phyloP scores from a whole-genome alignment of 2,329 filamentous ascomycete genomes.

The Xylariomycetidae sp. region DNA sequence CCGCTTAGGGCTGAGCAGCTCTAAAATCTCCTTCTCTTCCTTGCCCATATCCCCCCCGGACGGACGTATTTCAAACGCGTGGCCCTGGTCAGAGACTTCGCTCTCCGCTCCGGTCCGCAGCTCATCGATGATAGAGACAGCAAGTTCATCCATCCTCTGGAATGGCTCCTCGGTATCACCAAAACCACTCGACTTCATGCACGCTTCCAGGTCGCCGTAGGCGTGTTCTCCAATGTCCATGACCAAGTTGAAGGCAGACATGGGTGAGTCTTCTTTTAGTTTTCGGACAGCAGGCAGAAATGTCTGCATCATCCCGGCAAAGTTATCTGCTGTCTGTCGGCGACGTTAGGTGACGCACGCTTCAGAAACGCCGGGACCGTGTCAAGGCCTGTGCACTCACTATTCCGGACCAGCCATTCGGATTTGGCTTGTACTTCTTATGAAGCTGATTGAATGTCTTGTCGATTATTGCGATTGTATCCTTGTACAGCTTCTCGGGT shows the following conservation, averaged over 20 bases:
- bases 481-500: constrained; percentile 1
- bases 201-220: constrained; percentile 4
- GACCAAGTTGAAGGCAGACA: constrained; percentile 1
- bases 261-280: not conserved
- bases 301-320: not conserved
- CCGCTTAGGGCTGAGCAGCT: not conserved
- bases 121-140: constrained; percentile 4
- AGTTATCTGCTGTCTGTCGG: constrained; percentile 3
- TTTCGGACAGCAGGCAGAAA: not conserved
- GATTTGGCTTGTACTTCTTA: constrained; percentile 4
- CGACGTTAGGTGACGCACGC: too few species aligned
- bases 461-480: constrained; percentile 1
- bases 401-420: constrained; percentile 1
- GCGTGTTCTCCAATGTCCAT: constrained; percentile 4
- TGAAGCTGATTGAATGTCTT: constrained; percentile 2
- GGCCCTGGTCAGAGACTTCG: not conserved
- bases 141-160: constrained; percentile 1
- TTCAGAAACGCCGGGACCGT: too few species aligned
- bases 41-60: constrained; percentile 1
- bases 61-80: not conserved
- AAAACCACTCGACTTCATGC: constrained; percentile 2
- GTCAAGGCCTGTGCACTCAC: constrained; percentile 2
- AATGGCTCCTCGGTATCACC: constrained; percentile 1
- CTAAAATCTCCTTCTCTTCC: constrained; percentile 1
- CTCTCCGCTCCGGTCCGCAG: not conserved